Evolutionary conservation across 257 asterid genomes (phyloP), one percentile per base, ranked within the genome.

Genomic region (Jaltomata sinuosa): DNA sequence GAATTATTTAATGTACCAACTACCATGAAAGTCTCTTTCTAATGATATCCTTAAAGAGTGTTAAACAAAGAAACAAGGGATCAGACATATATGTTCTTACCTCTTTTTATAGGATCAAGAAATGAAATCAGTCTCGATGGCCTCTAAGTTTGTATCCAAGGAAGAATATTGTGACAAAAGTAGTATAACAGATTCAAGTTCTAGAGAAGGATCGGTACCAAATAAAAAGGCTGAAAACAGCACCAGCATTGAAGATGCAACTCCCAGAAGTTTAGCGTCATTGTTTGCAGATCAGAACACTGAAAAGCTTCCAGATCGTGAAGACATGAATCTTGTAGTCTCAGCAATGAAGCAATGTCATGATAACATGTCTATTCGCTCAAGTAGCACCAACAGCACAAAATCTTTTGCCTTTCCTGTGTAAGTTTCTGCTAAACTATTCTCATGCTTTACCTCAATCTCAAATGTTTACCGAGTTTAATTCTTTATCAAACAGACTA

Each of bases 361-460:
- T 11, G 88, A 50, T 31, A 81, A 53, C 87, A 84, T 83, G 55
- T 88, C 90, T 29, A 55, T 80, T 18, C 88, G 87, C 4, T 88
- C 90, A 5, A 86, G 72, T 45, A 88, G 90, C 90, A 88, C 90
- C 45, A 67, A 87, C 25, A 88, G 90, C 84, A 81, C 87, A 7
- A 14, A 83, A 40, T 88, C 90, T 62, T 87, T 87, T 61, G 90
- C 90, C 25, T 87, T 87, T 61, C 90, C 90, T 16, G 21, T 83
- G 90, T 87, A 78, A 85, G 88, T 85, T 59, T 11, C 50, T 49
- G 78, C 34, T 38, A 1, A 62, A 14, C 79, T 25, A 11, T 6
- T 25, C 27, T 34, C 45, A 22, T 2, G 5, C 18, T 7, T 45
- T 6, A 80, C 54, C 52, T 57, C 71, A 57, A 50, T 80, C 22